Conservation (phyloP, 495 filamentous ascomycete species). For the Xylaria acuta region DNA sequence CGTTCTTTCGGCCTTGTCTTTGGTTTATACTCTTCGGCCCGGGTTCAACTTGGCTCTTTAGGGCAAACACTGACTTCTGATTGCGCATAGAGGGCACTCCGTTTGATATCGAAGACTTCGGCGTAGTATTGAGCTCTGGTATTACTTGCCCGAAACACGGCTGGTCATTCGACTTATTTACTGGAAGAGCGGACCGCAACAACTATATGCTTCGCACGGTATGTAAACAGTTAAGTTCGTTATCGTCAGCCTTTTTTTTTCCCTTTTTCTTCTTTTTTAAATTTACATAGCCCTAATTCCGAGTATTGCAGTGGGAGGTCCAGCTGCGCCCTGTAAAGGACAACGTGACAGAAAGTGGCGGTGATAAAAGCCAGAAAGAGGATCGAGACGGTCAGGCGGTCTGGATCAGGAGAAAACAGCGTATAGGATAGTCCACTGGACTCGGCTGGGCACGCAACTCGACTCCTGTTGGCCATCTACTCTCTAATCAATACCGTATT, state of each 20-base stretch:
- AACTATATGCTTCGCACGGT: conserved; percentile 60
- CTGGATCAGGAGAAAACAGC: conserved; percentile 59
- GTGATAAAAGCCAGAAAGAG: conserved; percentile 15
- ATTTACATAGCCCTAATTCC: background rate
- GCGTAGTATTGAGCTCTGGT: conserved; percentile 55
- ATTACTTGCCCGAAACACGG: conserved; percentile 66
- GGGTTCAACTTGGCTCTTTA: background rate
- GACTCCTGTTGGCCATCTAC: background rate
- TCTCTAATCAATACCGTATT: background rate
- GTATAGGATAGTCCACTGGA: conserved; percentile 46
- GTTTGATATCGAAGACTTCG: conserved; percentile 71
- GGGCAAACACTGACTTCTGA: background rate
- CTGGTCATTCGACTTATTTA: conserved; percentile 67
- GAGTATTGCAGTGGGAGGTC: conserved; percentile 56
- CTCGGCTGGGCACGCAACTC: background rate
- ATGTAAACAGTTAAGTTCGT: background rate
- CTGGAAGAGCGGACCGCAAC: conserved; percentile 61
- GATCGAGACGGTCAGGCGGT: conserved; percentile 55
- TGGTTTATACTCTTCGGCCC: background rate
- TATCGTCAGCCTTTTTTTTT: too few relatives aligned
- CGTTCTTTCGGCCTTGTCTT: background rate
- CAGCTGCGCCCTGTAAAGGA: conserved; percentile 51
- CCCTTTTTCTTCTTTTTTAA: too few relatives aligned
- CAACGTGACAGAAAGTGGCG: conserved; percentile 18
- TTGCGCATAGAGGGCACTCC: conserved; percentile 54